A percentile compares a stretch with the other conserved stretches of the same genome.
These are phyloP conservation scores for Chlorella sp. DNA, from an alignment of 139 green algal genomes.

Conservation along the genomic window DNA sequence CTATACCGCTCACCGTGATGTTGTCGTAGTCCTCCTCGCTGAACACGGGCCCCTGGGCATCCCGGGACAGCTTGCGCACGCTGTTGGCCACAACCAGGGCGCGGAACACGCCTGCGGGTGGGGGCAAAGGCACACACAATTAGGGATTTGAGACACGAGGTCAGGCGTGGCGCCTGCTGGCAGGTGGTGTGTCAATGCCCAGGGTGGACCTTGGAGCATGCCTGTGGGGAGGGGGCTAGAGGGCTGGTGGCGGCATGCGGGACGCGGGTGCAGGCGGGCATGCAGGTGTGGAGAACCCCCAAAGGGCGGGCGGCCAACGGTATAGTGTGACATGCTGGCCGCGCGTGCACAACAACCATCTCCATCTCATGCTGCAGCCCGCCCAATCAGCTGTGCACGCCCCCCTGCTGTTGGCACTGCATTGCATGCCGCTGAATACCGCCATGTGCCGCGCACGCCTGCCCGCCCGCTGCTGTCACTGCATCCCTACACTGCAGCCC, in stretches of 20 bases:
- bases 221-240: not conserved
- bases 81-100: conserved; percentile 69
- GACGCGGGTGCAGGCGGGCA: no score
- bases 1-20: conserved; percentile 40
- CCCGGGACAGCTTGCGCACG: conserved; percentile 61
- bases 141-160: no score
- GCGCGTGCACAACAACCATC: no score
- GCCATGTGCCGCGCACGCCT: no score
- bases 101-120: conserved; percentile 46
- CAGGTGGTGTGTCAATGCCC: not conserved
- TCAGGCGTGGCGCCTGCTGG: not conserved
- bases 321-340: no score
- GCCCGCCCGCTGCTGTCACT: no score
- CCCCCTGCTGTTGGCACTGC: not conserved
- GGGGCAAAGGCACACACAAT: not conserved
- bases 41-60: conserved; percentile 47
- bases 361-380: no score
- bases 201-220: not conserved
- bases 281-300: not conserved
- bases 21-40: conserved; percentile 56
- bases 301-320: no score
- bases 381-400: no score
- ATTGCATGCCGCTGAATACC: no score
- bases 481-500: no score
- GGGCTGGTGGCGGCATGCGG: not conserved